A percentile compares a stretch with the other conserved stretches of the same genome.
Evolutionary conservation across 1,284 basidiomycete species (phyloP).

Genomic region (Cronartium quercuum): DNA sequence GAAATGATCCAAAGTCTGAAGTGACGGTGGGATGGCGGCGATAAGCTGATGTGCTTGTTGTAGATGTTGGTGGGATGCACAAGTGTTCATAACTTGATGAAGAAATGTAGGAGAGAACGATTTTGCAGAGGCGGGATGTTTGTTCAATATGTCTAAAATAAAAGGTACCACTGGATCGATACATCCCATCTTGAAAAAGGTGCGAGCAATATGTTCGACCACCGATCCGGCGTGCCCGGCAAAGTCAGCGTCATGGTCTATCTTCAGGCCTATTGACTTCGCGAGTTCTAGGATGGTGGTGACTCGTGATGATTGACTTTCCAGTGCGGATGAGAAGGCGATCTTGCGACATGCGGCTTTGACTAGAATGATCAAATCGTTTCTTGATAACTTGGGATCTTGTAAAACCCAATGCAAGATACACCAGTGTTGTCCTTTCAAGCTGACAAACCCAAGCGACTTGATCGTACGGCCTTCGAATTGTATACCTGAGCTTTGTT

Average conservation of each 20-base stretch:
- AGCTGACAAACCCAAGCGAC: slow-evolving; percentile 15
- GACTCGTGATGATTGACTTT: slow-evolving; percentile 25
- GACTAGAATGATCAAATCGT: slow-evolving; percentile 14
- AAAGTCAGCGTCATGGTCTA: slow-evolving; percentile 18
- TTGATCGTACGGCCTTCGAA: slow-evolving; percentile 6
- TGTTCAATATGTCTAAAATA: slow-evolving; percentile 14
- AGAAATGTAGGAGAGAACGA: slow-evolving; percentile 12
- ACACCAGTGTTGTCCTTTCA: slow-evolving; percentile 27
- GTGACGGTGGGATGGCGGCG: slow-evolving; percentile 1
- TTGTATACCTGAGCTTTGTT: background rate
- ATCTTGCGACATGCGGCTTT: slow-evolving; percentile 24
- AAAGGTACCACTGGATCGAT: slow-evolving; percentile 6
- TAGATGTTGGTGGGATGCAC: slow-evolving; percentile 30
- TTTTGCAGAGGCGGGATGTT: background rate
- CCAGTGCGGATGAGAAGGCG: slow-evolving; percentile 17
- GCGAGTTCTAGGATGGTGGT: background rate
- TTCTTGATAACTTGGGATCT: slow-evolving; percentile 1
- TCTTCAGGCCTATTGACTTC: background rate
- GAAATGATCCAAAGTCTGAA: slow-evolving; percentile 28
- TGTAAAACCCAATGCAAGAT: slow-evolving; percentile 11
- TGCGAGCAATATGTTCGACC: slow-evolving; percentile 6
- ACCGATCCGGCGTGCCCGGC: background rate
- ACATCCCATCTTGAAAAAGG: slow-evolving; percentile 23
- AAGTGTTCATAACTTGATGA: slow-evolving; percentile 24
- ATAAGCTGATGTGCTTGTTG: slow-evolving; percentile 16